Evolutionary conservation across 768 basidiomycete species (phyloP).

Genomic region (Phaffia australis): DNA sequence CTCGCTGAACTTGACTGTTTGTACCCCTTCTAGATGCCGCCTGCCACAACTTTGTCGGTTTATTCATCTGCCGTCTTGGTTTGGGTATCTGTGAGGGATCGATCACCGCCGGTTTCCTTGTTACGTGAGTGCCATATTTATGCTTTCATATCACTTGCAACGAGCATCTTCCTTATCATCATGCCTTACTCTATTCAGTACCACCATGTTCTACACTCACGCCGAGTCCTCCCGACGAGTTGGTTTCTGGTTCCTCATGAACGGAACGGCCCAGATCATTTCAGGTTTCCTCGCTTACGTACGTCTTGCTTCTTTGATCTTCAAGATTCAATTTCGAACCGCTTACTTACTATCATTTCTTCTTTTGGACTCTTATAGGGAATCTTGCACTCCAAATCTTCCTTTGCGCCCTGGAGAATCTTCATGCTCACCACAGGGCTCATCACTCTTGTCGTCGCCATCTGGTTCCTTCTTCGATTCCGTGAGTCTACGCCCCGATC

Average conservation of each 20-base stretch:
- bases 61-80: slow-evolving; percentile 24
- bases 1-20: too few species aligned
- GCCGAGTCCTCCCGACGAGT: slow-evolving; percentile 30
- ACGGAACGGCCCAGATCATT: slow-evolving; percentile 31
- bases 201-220: slow-evolving; percentile 29
- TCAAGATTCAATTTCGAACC: not conserved
- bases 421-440: slow-evolving; percentile 30
- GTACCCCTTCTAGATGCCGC: slow-evolving; percentile 25
- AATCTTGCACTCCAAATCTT: slow-evolving; percentile 27
- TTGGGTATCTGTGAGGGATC: slow-evolving; percentile 29
- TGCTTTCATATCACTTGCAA: not conserved
- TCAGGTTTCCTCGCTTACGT: slow-evolving; percentile 24
- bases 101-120: slow-evolving; percentile 32
- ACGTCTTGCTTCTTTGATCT: not conserved
- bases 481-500: not conserved
- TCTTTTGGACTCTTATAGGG: slow-evolving; percentile 28
- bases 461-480: slow-evolving; percentile 30
- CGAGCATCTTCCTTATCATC: not conserved
- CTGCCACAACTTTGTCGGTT: slow-evolving; percentile 31
- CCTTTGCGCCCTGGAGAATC: slow-evolving; percentile 29
- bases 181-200: not conserved
- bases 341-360: slow-evolving; percentile 22
- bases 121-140: slow-evolving; percentile 5
- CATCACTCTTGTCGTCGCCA: slow-evolving; percentile 29
- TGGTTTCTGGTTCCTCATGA: slow-evolving; percentile 31